Evolutionary conservation across 208 protist genomes (phyloP).

Genomic region (Leishmania braziliensis): DNA sequence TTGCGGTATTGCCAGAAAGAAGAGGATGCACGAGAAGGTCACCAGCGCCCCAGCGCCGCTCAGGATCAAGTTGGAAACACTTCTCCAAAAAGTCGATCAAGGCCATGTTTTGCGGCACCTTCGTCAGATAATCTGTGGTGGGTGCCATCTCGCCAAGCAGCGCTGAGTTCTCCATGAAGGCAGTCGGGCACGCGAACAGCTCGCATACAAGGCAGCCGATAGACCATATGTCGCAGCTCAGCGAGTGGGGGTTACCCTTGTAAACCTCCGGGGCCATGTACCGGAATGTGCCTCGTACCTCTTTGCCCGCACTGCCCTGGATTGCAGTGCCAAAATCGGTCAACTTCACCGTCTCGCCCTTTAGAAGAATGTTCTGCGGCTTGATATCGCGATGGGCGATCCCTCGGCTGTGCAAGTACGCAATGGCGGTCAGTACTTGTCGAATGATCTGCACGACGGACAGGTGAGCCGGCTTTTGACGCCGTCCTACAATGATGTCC

Average conservation of each 20-base stretch:
- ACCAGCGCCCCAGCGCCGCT: slow-evolving; percentile 56
- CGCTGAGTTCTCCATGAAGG: slow-evolving; percentile 77
- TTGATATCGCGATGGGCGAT: slow-evolving; percentile 99
- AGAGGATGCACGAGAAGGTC: slow-evolving; percentile 77
- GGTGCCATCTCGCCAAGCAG: slow-evolving; percentile 70
- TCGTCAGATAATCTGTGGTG: slow-evolving; percentile 48
- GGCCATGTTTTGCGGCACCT: slow-evolving; percentile 57
- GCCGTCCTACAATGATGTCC: slow-evolving; percentile 71
- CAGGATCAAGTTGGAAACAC: slow-evolving; percentile 78
- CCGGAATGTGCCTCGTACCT: slow-evolving; percentile 89
- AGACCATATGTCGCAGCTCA: slow-evolving; percentile 92
- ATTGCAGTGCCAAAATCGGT: slow-evolving; percentile 97
- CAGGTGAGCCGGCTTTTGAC: slow-evolving; percentile 56
- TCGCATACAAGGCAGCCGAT: slow-evolving; percentile 91
- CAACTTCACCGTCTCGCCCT: slow-evolving; percentile 93
- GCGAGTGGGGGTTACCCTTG: slow-evolving; percentile 78
- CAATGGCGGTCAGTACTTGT: slow-evolving; percentile 95
- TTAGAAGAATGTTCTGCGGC: slow-evolving; percentile 96
- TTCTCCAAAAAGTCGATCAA: slow-evolving; percentile 77
- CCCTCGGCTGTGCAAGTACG: slow-evolving; percentile 96
- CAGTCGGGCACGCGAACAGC: slow-evolving; percentile 76
- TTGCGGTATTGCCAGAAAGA: slow-evolving; percentile 43
- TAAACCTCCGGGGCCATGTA: slow-evolving; percentile 95
- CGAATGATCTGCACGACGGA: slow-evolving; percentile 86
- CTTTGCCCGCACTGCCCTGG: slow-evolving; percentile 64